Evolutionary conservation across 1,139 yeast species (phyloP), one percentile per base, ranked within the genome.

Genomic region (Meyerozyma elateridarum): DNA sequence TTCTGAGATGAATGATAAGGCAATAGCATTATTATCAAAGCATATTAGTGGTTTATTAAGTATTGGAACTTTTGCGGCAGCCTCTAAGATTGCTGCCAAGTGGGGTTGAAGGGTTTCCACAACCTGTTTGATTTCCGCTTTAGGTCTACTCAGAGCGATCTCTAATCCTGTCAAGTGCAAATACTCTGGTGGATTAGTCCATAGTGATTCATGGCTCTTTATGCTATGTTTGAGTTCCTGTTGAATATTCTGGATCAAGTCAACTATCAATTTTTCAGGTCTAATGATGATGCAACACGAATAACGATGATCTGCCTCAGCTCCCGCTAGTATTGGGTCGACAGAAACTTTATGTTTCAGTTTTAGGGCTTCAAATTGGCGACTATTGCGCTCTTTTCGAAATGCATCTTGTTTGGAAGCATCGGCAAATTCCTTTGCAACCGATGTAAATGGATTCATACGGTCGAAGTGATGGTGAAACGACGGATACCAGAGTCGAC

Each of bases 161-260:
- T 24, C 27, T 8, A 24, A 11, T 6, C 14, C 18, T 14, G 27
- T 24, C 9, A 24, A 15, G 18, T 24, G 27, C 17, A 24, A 15
- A 12, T 24, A 15, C 12, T 24, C 27, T 15, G 27, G 27, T 8
- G 27, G 27, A 4, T 17, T 24, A 17, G 15, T 15, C 27, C 27
- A 24, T 9, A 24, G 8, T n/a, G n/a, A n/a, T n/a, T n/a, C n/a
- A 15, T 24, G 11, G 5, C 9, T 15, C 2, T 14, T 8, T 5
- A 24, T 5, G 12, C 18, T 15, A 7, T 15, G n/a, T 15, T 24
- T 17, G 18, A 24, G 15, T 15, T 24, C 13, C 3, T 14, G 4
- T 8, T 24, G 27, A 15, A 24, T 24, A 17, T 11, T 8, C 18
- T 13, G 17, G 8, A 24, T 11, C 18, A 24, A 15, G n/a, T 8